These are phyloP conservation scores for Ceratocystis cacaofunesta DNA, from an alignment of 2,329 filamentous ascomycete species.

Conservation along the genomic window DNA sequence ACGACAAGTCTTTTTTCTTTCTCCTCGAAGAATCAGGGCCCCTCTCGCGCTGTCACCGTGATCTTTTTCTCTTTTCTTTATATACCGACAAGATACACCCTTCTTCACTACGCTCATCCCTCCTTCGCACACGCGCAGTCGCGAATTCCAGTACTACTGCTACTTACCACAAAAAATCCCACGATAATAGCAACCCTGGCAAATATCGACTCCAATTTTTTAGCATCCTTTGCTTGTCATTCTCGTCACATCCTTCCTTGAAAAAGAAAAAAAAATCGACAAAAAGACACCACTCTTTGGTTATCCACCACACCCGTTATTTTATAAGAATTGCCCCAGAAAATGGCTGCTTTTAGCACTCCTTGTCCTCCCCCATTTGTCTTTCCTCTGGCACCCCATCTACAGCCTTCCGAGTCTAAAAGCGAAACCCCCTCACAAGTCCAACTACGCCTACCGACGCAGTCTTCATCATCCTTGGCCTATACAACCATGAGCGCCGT, in stretches of 20 bases:
- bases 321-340: not conserved
- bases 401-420: not conserved
- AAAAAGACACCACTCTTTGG: not conserved
- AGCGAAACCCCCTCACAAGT: conserved; percentile 2
- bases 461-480: not conserved
- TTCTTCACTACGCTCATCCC: not conserved
- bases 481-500: conserved; percentile 6
- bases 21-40: not conserved
- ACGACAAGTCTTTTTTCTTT: conserved; percentile 1
- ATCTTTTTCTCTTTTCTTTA: not conserved
- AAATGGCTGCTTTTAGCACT: conserved; percentile 7
- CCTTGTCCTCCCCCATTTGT: not conserved
- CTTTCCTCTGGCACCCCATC: not conserved
- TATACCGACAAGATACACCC: not conserved
- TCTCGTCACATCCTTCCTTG: conserved; percentile 1
- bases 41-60: not conserved
- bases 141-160: not conserved
- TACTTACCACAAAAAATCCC: not conserved
- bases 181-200: conserved; percentile 3
- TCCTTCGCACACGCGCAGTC: not conserved
- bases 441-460: not conserved
- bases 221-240: not conserved
- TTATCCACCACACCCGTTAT: not conserved
- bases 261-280: not conserved
- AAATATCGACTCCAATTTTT: conserved; percentile 2